Evolutionary conservation across 495 filamentous ascomycete species (phyloP), one percentile per base, ranked within the genome.

Genomic region (Aspergillus steynii): DNA sequence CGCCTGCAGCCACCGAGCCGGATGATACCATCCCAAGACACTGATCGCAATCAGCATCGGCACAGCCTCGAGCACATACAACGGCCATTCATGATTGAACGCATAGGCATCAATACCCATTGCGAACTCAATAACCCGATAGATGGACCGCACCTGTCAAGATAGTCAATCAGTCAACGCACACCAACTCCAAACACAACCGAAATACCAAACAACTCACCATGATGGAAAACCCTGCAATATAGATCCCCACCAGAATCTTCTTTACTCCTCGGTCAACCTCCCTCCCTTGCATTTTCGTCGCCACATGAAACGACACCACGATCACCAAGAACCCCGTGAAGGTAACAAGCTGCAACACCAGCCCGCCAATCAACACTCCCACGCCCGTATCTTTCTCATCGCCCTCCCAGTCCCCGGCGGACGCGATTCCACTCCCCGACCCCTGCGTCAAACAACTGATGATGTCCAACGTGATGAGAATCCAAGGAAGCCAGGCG

Each of bases 1-100:
- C 6, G 56, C 42, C 9, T 48, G 15, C 31, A 70, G 46, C 47
- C 57, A 67, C 8, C 68, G 49, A 1, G 62, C 63, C 3, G 68
- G 68, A 56, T 70, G 68, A 60, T 65, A 70, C 68, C 68, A 70
- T 29, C 67, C 67, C 37, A 72, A 29, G 0, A 65, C 65, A 49
- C 65, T 60, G 8, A 75, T 70, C 5, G 73, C 67, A 15, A 70
- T 61, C 10, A 77, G 34, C 74, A 77, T 77, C 28, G 73, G 74
- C n/a, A 71, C 59, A 10, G 68, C 65, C 61, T 77, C 74, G 29
- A 77, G 71, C 12, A 77, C 74, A 52, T 73, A 75, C 51, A 75
- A 61, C 4, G 73, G 65, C 74, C 73, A 77, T 61, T 75, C 74
- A 46, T 75, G 68, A 10, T 56, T 68, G 48, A 72, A 74, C 6